Percentiles rank a stretch among this genome's conserved stretches.
Conservation (phyloP, 306 rosid genomes). For the Herpetospermum pedunculosum region DNA sequence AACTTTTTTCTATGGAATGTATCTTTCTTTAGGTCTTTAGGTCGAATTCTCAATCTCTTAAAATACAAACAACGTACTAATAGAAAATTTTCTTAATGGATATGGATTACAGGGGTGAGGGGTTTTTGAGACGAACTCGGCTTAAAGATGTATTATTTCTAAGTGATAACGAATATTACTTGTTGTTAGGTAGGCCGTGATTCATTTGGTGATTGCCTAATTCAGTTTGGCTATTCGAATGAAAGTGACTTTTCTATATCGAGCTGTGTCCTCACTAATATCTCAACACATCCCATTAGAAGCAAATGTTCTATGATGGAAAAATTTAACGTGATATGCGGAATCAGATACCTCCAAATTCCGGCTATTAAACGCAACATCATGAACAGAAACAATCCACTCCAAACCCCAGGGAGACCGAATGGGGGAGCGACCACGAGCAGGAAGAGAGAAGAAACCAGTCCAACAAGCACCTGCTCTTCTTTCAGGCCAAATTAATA, state of each 20-base stretch:
- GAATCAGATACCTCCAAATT: conserved; percentile 52
- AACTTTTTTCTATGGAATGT: too few relatives aligned
- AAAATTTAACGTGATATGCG: background rate
- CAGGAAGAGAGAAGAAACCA: conserved; percentile 53
- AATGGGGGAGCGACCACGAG: conserved; percentile 51
- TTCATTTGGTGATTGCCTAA: background rate
- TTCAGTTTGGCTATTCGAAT: background rate
- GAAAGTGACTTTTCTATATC: background rate
- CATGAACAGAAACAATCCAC: conserved; percentile 91
- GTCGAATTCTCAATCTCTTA: too few relatives aligned
- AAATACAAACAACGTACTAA: too few relatives aligned
- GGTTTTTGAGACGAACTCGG: background rate
- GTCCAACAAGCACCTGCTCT: conserved; percentile 49
- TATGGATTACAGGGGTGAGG: background rate
- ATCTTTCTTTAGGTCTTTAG: too few relatives aligned
- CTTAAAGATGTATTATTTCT: background rate
- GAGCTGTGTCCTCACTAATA: background rate
- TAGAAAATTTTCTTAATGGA: background rate
- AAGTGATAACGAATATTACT: background rate
- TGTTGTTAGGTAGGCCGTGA: background rate
- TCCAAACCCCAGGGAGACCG: conserved; percentile 90
- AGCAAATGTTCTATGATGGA: background rate
- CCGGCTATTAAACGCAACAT: conserved; percentile 68
- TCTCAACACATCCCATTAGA: background rate
- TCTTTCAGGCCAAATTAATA: conserved; percentile 7